Conservation (phyloP, 2,329 filamentous ascomycete genomes). For the Fusarium gaditjirri region DNA sequence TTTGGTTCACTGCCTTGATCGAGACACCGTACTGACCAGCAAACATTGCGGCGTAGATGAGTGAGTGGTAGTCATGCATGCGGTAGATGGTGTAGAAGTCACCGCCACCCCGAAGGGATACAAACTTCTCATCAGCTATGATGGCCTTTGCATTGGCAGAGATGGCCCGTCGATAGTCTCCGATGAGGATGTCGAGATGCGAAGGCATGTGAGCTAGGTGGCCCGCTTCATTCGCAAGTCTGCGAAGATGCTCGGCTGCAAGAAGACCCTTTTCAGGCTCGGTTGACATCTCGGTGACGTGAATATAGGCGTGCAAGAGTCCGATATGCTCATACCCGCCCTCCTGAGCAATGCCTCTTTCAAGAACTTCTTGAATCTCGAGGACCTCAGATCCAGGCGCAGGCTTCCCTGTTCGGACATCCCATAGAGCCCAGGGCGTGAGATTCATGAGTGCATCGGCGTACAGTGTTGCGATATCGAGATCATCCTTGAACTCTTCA, state of each 20-base stretch:
- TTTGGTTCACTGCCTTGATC: constrained; percentile 64
- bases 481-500: constrained; percentile 49
- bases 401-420: constrained; percentile 48
- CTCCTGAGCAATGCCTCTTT: constrained; percentile 59
- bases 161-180: constrained; percentile 74
- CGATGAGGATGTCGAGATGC: constrained; percentile 77
- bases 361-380: constrained; percentile 50
- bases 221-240: constrained; percentile 73
- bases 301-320: constrained; percentile 79
- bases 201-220: constrained; percentile 79
- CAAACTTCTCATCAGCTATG: constrained; percentile 71
- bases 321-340: constrained; percentile 69
- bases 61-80: constrained; percentile 77
- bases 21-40: constrained; percentile 71
- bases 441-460: constrained; percentile 57
- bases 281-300: constrained; percentile 80
- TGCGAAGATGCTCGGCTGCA: constrained; percentile 69
- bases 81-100: constrained; percentile 82
- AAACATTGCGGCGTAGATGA: constrained; percentile 81
- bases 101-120: constrained; percentile 63
- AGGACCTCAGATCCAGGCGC: constrained; percentile 47
- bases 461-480: constrained; percentile 47
- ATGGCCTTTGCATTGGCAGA: constrained; percentile 70
- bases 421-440: constrained; percentile 56
- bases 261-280: constrained; percentile 68